phyloP scores from a whole-genome alignment of 768 basidiomycete species.

The Mycena rebaudengoi region DNA sequence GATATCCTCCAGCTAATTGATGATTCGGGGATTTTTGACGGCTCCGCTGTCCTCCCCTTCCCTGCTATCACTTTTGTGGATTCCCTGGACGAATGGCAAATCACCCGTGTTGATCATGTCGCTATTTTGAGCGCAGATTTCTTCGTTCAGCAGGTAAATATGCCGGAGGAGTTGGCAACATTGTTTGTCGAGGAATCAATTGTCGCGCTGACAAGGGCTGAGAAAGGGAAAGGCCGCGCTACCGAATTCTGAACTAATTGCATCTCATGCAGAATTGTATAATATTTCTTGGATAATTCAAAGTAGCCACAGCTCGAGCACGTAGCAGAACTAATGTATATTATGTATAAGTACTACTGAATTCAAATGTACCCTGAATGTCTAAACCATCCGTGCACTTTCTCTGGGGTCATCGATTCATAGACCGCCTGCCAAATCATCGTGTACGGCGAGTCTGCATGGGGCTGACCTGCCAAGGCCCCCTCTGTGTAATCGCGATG shows the following conservation, averaged over 20 bases:
- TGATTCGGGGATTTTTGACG: not conserved
- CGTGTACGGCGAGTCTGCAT: slow-evolving; percentile 28
- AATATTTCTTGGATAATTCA: no score
- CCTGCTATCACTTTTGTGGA: not conserved
- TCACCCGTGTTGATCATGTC: not conserved
- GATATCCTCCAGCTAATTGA: not conserved
- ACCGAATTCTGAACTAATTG: no score
- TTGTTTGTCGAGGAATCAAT: not conserved
- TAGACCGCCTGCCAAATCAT: slow-evolving; percentile 38
- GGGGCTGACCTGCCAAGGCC: slow-evolving; percentile 14
- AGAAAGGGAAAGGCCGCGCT: no score
- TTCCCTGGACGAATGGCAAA: not conserved
- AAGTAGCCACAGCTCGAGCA: no score
- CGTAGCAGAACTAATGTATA: no score
- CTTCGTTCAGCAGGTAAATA: not conserved
- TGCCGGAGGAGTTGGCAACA: not conserved
- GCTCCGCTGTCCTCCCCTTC: not conserved
- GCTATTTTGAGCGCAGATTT: not conserved
- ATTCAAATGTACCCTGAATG: slow-evolving; percentile 35
- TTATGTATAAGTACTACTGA: no score
- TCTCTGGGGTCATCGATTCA: slow-evolving; percentile 29
- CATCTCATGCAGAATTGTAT: no score
- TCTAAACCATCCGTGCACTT: slow-evolving; percentile 38
- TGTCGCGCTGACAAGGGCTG: not conserved
- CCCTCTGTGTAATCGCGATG: slow-evolving; percentile 30